Percentiles rank a stretch among this genome's conserved stretches.
Evolutionary conservation across 495 filamentous ascomycete genomes (phyloP).

Genomic region (Sporormia fimetaria): DNA sequence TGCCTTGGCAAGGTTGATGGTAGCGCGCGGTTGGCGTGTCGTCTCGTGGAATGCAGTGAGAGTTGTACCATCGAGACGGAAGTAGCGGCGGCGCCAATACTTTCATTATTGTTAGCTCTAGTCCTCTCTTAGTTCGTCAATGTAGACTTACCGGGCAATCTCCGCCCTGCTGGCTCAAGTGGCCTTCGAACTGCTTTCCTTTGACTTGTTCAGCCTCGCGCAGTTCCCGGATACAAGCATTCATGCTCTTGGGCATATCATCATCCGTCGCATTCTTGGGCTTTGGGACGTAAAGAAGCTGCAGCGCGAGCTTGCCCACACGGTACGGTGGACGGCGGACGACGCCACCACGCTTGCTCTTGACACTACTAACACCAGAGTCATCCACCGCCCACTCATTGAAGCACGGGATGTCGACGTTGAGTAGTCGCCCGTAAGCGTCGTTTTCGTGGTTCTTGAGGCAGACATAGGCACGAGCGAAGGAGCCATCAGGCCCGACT

Average conservation of each 20-base stretch:
- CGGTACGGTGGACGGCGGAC: conserved; percentile 78
- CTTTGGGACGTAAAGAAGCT: conserved; percentile 86
- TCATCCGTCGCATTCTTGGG: conserved; percentile 81
- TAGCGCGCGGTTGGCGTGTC: conserved; percentile 87
- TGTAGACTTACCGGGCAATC: conserved; percentile 79
- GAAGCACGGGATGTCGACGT: conserved; percentile 81
- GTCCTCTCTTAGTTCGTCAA: background rate
- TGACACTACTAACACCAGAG: conserved; percentile 57
- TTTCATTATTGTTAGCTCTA: conserved; percentile 35
- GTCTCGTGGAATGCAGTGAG: conserved; percentile 93
- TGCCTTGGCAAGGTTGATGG: conserved; percentile 91
- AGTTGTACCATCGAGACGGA: conserved; percentile 83
- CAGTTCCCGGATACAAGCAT: conserved; percentile 81
- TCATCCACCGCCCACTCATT: conserved; percentile 97
- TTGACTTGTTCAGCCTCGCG: conserved; percentile 70
- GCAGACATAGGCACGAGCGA: conserved; percentile 82
- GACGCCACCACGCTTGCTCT: conserved; percentile 64
- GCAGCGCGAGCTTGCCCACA: conserved; percentile 84
- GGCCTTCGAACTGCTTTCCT: conserved; percentile 68
- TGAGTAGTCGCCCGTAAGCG: conserved; percentile 77
- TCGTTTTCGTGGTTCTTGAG: conserved; percentile 81
- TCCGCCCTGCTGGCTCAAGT: conserved; percentile 88
- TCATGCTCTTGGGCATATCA: conserved; percentile 99
- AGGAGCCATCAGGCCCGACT: conserved; percentile 82
- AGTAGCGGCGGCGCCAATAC: conserved; percentile 97